Evolutionary conservation across 2,329 filamentous ascomycete species (phyloP), one percentile per base, ranked within the genome.

Genomic region (Talaromyces atroroseus): DNA sequence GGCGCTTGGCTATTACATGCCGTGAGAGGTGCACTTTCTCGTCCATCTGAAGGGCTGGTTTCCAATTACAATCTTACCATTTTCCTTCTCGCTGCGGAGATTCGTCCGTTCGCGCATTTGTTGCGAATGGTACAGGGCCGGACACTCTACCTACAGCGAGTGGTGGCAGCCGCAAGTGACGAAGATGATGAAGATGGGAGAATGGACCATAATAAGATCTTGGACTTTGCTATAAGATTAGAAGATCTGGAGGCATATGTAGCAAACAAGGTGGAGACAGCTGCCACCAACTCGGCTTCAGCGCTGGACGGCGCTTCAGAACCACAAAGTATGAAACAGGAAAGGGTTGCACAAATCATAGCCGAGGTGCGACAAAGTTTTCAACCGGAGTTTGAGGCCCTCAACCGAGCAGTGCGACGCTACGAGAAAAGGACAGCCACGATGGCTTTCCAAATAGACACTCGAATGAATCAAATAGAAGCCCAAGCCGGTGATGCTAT

Each of bases 21-120:
- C 20, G 88, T 96, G 58, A 84, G 92, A 51, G 82, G 81, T 8
- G 90, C 92, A 64, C 82, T 97, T 18, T 92, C 88, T 23, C 81
- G 89, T 1, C 89, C 89, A 0, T 91, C 90, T 0, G 91, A 95
- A 69, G 89, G 89, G 1, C 78, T 97, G 11, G 87, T 97, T 6
- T 95, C 90, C 4, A 89, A 96, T 71, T 95, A 92, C 74, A 96
- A 96, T 70, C 79, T 97, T 54, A 91, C 87, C 12, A 89, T 97
- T 52, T 97, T 96, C 71, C 78, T 96, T 2, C 80, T 96, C 18
- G 89, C 88, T 1, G 89, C 92, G 3, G 92, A 97, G 72, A 78
- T 96, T 26, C 86, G 89, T 2, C 92, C 92, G 0, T 76, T 91
- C 49, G 84, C 89, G 1, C 92, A 96, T 67, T 75, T 95, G 24